Evolutionary conservation across 1,284 basidiomycete genomes (phyloP).

Genomic region (Nidula niveotomentosa): DNA sequence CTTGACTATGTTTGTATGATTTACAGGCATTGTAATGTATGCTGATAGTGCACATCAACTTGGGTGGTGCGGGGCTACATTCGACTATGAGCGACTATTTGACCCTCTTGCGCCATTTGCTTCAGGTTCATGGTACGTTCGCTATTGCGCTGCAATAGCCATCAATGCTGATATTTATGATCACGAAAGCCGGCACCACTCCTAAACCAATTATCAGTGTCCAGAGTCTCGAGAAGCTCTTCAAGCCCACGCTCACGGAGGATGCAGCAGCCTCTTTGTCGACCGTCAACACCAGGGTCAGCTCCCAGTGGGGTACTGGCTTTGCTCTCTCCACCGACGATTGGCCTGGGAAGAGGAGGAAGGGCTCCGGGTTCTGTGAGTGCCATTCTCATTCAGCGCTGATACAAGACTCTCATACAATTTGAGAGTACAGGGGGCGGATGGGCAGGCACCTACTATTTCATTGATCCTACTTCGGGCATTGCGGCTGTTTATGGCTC

Average conservation of each 20-base stretch:
- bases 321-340: slow-evolving; percentile 3
- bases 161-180: background rate
- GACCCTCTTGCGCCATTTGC: slow-evolving; percentile 24
- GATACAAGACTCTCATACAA: background rate
- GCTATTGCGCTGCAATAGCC: background rate
- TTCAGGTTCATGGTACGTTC: slow-evolving; percentile 23
- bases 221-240: background rate
- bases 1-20: slow-evolving; percentile 2
- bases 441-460: slow-evolving; percentile 25
- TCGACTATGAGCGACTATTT: slow-evolving; percentile 26
- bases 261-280: background rate
- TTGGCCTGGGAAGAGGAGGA: slow-evolving; percentile 3
- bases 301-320: slow-evolving; percentile 2
- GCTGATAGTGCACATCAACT: slow-evolving; percentile 13
- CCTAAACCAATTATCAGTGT: background rate
- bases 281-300: background rate
- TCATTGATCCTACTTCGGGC: slow-evolving; percentile 24
- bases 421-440: slow-evolving; percentile 15
- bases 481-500: slow-evolving; percentile 23
- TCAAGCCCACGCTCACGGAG: slow-evolving; percentile 1
- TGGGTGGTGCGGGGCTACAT: slow-evolving; percentile 24
- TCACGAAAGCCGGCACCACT: slow-evolving; percentile 3
- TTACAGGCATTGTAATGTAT: background rate
- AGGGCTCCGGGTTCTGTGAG: slow-evolving; percentile 3
- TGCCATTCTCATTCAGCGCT: background rate